Base-by-base conservation (phyloP, 306 rosid species). In the Trifolium subterraneum region DNA sequence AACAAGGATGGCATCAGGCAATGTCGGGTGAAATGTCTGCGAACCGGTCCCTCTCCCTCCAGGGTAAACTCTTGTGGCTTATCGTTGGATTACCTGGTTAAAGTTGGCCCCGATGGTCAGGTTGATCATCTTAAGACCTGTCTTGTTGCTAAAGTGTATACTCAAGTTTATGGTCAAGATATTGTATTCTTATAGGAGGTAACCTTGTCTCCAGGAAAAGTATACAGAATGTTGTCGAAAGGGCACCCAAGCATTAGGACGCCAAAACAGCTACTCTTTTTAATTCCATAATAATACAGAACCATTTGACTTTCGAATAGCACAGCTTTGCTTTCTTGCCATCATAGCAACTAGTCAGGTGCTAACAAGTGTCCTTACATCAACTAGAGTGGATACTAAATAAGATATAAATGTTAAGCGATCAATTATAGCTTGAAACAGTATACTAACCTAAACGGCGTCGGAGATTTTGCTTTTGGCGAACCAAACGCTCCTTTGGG, bases 401-500 rank as follows among this genome's bases (percentile, higher is more conserved):
- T 58, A 47, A 51, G 19, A n/a, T 62, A 72, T 67, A 72, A 47
- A 73, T 42, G 22, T 13, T 69, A 10, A 62, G 74, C 35, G 41
- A 77, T 68, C 72, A 51, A 58, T 39, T 60, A 76, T 45, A 81
- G 14, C 52, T 65, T 8, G 2, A 44, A 59, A 56, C 48, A 59
- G 8, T n/a, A 60, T 47, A 78, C 88, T 69, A 69, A 91, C 98
- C 98, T 70, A 93, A 81, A 52, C 97, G 97, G 10, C 94, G 92
- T 61, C 88, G 92, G 71, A 93, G 98, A 77, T 88, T 89, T 85
- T 89, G 97, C 76, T 93, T 93, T 63, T 93, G 98, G 67, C 96
- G 94, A 80, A 93, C 98, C 87, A 93, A 75, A 16, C 96, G 87
- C 83, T 93, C 96, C 88, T 84, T 91, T 5, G 98, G 92, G 74